phyloP scores from a whole-genome alignment of 192 early-diverging fungal species.

The Piromyces sp. region DNA sequence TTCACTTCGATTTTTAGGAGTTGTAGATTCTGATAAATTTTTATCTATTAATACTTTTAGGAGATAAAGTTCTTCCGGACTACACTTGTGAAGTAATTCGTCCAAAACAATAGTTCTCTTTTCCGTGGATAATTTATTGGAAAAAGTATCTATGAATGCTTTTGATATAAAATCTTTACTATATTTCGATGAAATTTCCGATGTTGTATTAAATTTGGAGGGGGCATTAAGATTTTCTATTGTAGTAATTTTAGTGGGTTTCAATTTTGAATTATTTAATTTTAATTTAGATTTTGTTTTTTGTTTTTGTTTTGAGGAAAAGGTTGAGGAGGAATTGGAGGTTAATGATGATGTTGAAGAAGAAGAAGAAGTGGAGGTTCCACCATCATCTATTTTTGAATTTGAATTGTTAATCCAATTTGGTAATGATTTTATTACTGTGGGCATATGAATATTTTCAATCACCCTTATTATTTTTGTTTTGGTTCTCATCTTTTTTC shows the following conservation, averaged over 20 bases:
- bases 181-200: not conserved
- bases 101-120: not conserved
- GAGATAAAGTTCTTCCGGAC: not conserved
- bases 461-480: not conserved
- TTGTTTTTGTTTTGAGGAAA: not conserved
- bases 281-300: not conserved
- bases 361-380: no score
- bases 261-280: not conserved
- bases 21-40: not conserved
- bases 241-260: not conserved
- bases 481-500: not conserved
- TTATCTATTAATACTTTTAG: not conserved
- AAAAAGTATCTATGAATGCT: not conserved
- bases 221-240: not conserved
- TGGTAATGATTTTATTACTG: not conserved
- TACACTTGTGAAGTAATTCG: not conserved
- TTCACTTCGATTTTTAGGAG: no score
- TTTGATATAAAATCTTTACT: not conserved
- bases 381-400: not conserved
- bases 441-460: not conserved
- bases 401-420: not conserved
- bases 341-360: no score
- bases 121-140: not conserved
- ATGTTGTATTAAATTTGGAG: not conserved
- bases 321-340: not conserved